phyloP scores from a whole-genome alignment of 495 filamentous ascomycete species.

The Bombardia bombarda region DNA sequence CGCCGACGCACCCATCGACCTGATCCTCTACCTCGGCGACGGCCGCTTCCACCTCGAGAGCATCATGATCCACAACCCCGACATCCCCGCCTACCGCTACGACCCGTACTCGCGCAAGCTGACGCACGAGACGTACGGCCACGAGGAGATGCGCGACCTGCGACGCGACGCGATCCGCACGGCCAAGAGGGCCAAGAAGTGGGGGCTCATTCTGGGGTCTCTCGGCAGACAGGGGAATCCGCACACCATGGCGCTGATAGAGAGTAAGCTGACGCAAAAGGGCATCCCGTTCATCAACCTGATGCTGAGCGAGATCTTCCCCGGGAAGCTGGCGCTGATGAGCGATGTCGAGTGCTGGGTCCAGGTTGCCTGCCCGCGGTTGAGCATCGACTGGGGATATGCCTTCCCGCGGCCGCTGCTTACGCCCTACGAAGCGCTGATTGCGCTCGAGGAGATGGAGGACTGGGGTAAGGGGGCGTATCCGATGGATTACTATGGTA shows the following conservation, averaged over 20 bases:
- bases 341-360: slow-evolving; percentile 93
- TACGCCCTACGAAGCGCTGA: slow-evolving; percentile 90
- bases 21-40: slow-evolving; percentile 90
- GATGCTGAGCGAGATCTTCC: slow-evolving; percentile 88
- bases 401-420: slow-evolving; percentile 82
- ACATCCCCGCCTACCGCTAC: slow-evolving; percentile 86
- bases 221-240: slow-evolving; percentile 94
- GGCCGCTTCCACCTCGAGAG: slow-evolving; percentile 95
- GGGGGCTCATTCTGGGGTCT: slow-evolving; percentile 90
- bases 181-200: slow-evolving; percentile 71
- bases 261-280: slow-evolving; percentile 56
- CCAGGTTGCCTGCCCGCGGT: slow-evolving; percentile 86
- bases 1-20: slow-evolving; percentile 52
- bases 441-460: slow-evolving; percentile 69
- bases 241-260: slow-evolving; percentile 80
- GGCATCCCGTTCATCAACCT: slow-evolving; percentile 76
- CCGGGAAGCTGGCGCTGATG: slow-evolving; percentile 89
- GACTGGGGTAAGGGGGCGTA: slow-evolving; percentile 79
- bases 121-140: slow-evolving; percentile 82
- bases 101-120: slow-evolving; percentile 92
- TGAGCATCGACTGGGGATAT: slow-evolving; percentile 99
- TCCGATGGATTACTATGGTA: slow-evolving; percentile 97
- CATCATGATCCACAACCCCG: slow-evolving; percentile 97
- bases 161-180: slow-evolving; percentile 66
- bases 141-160: slow-evolving; percentile 78